These are phyloP conservation scores for Flaveria trinervia DNA, from an alignment of 129 eudicot genomes.

Conservation along the genomic window DNA sequence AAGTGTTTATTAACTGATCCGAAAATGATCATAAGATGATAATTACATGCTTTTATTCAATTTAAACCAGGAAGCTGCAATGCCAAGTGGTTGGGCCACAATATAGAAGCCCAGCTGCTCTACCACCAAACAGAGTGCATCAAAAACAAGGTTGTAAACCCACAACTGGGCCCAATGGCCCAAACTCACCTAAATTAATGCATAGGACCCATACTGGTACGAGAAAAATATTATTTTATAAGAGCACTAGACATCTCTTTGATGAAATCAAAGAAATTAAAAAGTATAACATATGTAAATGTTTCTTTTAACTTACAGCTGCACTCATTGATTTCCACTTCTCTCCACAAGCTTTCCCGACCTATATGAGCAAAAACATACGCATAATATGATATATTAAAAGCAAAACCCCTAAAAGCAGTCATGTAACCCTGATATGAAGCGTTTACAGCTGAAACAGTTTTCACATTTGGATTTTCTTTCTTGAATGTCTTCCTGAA, in stretches of 20 bases:
- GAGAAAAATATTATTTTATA: not conserved
- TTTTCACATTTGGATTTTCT: conserved; percentile 81
- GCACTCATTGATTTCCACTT: conserved; percentile 84
- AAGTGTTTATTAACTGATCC: not conserved
- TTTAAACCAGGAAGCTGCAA: not conserved
- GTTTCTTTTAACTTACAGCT: conserved; percentile 47
- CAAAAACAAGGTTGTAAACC: not conserved
- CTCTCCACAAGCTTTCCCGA: conserved; percentile 97
- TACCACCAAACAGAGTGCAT: not conserved
- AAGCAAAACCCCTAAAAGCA: not conserved
- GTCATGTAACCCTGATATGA: not conserved
- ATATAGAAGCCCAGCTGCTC: not conserved
- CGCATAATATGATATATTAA: conserved; percentile 6
- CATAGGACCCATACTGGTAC: conserved; percentile 6
- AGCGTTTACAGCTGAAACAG: conserved; percentile 78
- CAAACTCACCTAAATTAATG: not conserved
- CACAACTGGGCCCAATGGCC: conserved; percentile 4
- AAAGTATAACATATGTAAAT: not conserved
- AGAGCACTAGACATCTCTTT: not conserved
- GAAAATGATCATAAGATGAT: not conserved
- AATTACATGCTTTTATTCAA: not conserved
- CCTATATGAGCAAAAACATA: conserved; percentile 44
- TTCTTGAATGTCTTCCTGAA: conserved; percentile 79
- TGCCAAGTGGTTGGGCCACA: not conserved
- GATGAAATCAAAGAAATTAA: conserved; percentile 1